These are phyloP conservation scores for Halophytophthora polymorphica DNA, from an alignment of 352 stramenopile species.

Conservation along the genomic window DNA sequence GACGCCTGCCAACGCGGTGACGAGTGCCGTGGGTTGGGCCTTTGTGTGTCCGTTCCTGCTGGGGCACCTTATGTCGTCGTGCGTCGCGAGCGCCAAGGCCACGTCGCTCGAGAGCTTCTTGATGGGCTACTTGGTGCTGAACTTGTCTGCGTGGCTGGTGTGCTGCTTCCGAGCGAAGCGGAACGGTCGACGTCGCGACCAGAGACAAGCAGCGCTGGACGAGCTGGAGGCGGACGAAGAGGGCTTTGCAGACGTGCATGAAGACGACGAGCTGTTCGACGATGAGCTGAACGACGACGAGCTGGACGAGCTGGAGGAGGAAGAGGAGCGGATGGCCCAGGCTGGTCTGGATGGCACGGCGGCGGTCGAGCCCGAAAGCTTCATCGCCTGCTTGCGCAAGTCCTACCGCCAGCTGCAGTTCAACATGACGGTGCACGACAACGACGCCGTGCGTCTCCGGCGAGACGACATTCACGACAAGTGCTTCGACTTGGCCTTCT, in stretches of 20 bases:
- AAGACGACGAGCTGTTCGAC: conserved; percentile 37
- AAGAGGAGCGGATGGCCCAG: conserved; percentile 14
- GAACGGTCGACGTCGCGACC: conserved; percentile 38
- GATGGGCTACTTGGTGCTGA: conserved; percentile 74
- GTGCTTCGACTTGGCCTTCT: conserved; percentile 72
- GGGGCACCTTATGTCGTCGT: conserved; percentile 56
- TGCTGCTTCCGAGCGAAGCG: conserved; percentile 65
- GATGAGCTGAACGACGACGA: conserved; percentile 34
- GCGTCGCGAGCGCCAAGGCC: conserved; percentile 42
- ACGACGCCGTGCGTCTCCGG: conserved; percentile 54
- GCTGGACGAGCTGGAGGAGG: conserved; percentile 32
- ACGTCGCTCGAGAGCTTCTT: conserved; percentile 65
- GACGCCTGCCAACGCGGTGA: conserved; percentile 45
- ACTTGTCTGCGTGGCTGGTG: conserved; percentile 67
- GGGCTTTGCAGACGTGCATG: conserved; percentile 30
- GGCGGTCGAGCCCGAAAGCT: conserved; percentile 25
- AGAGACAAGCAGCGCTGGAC: conserved; percentile 31
- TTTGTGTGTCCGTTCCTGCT: conserved; percentile 70
- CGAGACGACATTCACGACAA: conserved; percentile 54
- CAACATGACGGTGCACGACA: conserved; percentile 69
- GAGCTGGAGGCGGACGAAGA: conserved; percentile 35
- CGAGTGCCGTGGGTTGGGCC: conserved; percentile 57
- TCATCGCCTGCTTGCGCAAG: conserved; percentile 54
- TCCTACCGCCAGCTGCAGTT: conserved; percentile 72
- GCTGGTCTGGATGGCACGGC: conserved; percentile 7